Base-by-base conservation (phyloP, 352 stramenopile species). In the Elongisporangium prolatum region DNA sequence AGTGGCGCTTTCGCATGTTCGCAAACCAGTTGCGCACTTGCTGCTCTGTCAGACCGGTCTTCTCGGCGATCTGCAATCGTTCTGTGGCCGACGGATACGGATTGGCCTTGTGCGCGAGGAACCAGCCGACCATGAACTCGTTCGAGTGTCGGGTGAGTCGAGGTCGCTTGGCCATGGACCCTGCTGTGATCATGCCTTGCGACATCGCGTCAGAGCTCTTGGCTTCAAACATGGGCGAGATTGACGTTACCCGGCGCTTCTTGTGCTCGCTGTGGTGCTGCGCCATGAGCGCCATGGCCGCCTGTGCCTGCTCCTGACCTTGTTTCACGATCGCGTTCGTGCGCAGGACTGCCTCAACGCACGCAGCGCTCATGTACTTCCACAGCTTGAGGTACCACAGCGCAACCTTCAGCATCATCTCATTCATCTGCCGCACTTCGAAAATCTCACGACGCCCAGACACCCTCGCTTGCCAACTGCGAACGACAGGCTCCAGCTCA, bases 21-120 rank as follows among this genome's bases (percentile, higher is more conserved):
- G 85, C 84, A 66, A 95, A 95, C 85, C 85, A 95, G 57, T 95
- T 93, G 61, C 84, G 84, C 58, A 95, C 84, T 59, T 95, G 85
- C 56, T 91, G 84, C 65, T 93, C 85, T 6, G 74, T 77, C 24
- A 95, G 61, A 0, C 80, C 80, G 3, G 83, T 93, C 52, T 75
- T 77, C 4, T 75, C 71, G 4, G 85, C 83, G 48, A 95, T 93
- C 48, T 86, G 66, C 18, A 65, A 14, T 22, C 85, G 85, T 67
- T 95, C 85, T 8, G 69, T 56, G 1, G 71, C 58, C 1, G 83
- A 88, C 48, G 85, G 85, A 58, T 95, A 95, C 66, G 85, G 85
- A 21, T 93, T 93, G 20, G 77, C 60, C 64, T 93, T 95, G 69
- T 95, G 85, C 22, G 85, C 81, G 17, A 95, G 71, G 55, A 95